Conservation (phyloP, 192 early-diverging fungal genomes). For the Entomortierella beljakovae region DNA sequence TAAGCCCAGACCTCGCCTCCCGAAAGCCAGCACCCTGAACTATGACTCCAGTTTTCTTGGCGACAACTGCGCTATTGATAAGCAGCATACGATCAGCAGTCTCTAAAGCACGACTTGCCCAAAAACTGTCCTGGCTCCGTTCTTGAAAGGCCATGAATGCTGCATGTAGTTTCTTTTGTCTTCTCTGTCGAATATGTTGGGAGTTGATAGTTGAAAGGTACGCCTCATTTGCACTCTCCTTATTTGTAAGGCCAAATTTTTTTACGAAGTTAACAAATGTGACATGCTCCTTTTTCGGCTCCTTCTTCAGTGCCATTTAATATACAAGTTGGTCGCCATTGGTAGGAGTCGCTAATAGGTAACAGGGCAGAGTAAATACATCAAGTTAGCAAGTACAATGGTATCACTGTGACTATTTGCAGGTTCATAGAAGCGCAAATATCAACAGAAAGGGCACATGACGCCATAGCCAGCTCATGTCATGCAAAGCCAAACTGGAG, state of each 20-base stretch:
- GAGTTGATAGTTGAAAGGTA: no score
- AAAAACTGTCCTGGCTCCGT: conserved; percentile 4
- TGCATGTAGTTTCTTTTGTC: not conserved
- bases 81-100: not conserved
- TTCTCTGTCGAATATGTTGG: conserved; percentile 1
- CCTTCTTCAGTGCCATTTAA: conserved; percentile 5
- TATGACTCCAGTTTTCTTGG: not conserved
- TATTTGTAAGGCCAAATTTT: conserved; percentile 14
- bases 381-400: conserved; percentile 8
- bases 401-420: not conserved
- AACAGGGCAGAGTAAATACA: not conserved
- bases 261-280: conserved; percentile 17
- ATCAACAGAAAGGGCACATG: conserved; percentile 15
- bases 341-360: not conserved
- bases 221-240: conserved; percentile 1
- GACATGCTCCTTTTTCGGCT: conserved; percentile 23
- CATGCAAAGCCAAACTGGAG: conserved; percentile 32
- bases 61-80: not conserved
- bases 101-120: not conserved
- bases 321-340: not conserved
- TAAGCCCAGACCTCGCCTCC: no score
- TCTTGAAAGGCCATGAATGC: not conserved
- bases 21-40: no score
- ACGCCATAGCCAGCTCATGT: conserved; percentile 5
- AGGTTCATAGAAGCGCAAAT: not conserved